phyloP scores from a whole-genome alignment of 305 asterid genomes.

The Fraxinus paxiana region DNA sequence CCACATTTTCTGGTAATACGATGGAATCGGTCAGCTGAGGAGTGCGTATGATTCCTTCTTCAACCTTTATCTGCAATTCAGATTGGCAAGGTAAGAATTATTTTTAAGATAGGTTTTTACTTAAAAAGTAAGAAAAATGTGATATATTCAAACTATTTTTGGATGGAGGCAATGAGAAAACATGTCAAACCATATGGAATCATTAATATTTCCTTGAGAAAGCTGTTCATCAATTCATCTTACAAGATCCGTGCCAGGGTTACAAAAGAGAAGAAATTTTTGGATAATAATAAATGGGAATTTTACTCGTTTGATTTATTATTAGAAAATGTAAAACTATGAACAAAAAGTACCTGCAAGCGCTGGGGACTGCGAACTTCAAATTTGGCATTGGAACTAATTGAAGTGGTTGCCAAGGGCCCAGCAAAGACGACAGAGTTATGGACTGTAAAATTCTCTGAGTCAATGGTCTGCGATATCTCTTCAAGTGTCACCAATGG shows the following conservation, averaged over 20 bases:
- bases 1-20: constrained; percentile 65
- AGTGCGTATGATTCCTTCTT: constrained; percentile 78
- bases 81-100: background rate
- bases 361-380: constrained; percentile 94
- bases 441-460: constrained; percentile 58
- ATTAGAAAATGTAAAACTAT: background rate
- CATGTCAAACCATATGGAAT: background rate
- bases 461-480: constrained; percentile 82
- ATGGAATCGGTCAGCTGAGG: constrained; percentile 94
- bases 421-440: constrained; percentile 74
- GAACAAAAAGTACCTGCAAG: constrained; percentile 55
- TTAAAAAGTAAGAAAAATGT: background rate
- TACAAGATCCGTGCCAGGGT: background rate
- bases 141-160: background rate
- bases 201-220: background rate
- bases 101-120: background rate
- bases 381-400: constrained; percentile 74
- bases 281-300: background rate
- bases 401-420: constrained; percentile 69
- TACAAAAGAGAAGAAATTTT: background rate
- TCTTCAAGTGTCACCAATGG: constrained; percentile 71
- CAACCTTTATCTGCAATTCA: constrained; percentile 67
- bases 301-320: background rate
- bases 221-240: background rate
- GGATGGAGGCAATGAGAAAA: background rate